Percentiles rank a stretch among this genome's conserved stretches.
Conservation (phyloP, 495 filamentous ascomycete species). For the Extremus antarcticus region DNA sequence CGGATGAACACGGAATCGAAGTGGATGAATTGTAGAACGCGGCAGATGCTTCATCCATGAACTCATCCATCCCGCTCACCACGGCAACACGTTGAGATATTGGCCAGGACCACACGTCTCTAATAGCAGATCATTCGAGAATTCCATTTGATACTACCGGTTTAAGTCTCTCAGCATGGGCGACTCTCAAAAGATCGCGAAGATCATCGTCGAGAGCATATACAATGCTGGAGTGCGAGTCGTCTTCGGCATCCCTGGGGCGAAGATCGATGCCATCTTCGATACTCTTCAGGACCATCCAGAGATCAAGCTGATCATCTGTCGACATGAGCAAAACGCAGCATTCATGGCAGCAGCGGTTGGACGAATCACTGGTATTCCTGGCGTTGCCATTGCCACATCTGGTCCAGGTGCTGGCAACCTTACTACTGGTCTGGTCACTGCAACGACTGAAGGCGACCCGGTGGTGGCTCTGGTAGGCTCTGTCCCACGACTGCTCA, state of each 20-base stretch:
- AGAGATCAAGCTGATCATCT: slow-evolving; percentile 30
- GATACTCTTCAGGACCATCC: slow-evolving; percentile 30
- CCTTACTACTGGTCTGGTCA: slow-evolving; percentile 25
- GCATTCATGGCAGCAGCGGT: slow-evolving; percentile 33
- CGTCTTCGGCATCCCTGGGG: slow-evolving; percentile 29
- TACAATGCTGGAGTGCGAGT: slow-evolving; percentile 26
- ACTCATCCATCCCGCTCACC: neutral
- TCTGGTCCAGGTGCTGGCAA: slow-evolving; percentile 33
- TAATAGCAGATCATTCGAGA: too few species aligned
- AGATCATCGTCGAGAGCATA: slow-evolving; percentile 32
- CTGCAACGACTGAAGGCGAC: slow-evolving; percentile 32
- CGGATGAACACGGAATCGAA: neutral
- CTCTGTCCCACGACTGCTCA: slow-evolving; percentile 27
- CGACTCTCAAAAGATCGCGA: slow-evolving; percentile 19
- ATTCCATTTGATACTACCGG: too few species aligned
- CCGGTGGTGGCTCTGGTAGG: slow-evolving; percentile 35
- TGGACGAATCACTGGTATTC: slow-evolving; percentile 28
- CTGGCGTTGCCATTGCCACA: slow-evolving; percentile 32
- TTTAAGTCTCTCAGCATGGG: slow-evolving; percentile 9
- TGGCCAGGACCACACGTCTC: too few species aligned
- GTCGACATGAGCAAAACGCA: slow-evolving; percentile 34
- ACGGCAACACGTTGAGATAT: too few species aligned
- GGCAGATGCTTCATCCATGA: neutral
- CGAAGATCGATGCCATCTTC: slow-evolving; percentile 32
- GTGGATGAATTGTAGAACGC: neutral